These are phyloP conservation scores for Cladophialophora yegresii DNA, from an alignment of 2,329 filamentous ascomycete genomes.

Conservation along the genomic window DNA sequence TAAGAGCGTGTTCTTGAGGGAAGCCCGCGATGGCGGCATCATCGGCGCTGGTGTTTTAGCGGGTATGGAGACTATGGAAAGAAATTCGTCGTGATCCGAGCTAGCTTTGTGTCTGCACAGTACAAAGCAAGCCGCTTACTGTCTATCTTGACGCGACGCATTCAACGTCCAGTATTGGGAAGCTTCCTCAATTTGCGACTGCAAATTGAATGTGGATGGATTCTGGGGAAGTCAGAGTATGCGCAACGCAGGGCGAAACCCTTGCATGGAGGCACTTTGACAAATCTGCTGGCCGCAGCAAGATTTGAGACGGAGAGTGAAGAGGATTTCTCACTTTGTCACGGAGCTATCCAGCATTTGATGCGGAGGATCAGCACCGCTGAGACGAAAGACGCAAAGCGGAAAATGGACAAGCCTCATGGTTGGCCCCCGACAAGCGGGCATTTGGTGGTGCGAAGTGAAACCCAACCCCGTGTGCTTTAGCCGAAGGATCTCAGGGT, in stretches of 20 bases:
- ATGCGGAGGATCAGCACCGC: neutral
- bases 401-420: neutral
- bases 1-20: conserved; percentile 55
- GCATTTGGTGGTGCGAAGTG: conserved; percentile 1
- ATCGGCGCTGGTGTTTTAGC: conserved; percentile 59
- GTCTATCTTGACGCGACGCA: neutral
- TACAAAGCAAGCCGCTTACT: neutral
- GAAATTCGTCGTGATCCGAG: conserved; percentile 1
- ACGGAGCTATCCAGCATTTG: conserved; percentile 11
- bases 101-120: neutral
- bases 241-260: neutral
- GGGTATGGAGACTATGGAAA: conserved; percentile 45
- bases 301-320: conserved; percentile 1
- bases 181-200: neutral
- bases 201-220: neutral
- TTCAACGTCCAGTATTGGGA: neutral
- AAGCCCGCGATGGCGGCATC: conserved; percentile 58
- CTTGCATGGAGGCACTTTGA: conserved; percentile 7
- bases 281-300: neutral
- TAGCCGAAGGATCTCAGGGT: conserved; percentile 6
- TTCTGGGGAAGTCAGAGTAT: neutral
- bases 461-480: conserved; percentile 12
- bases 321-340: conserved; percentile 14
- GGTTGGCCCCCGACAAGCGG: conserved; percentile 6
- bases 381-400: neutral